Base-by-base conservation (phyloP, 2,329 filamentous ascomycete genomes). In the Ophiostoma angusticollis region DNA sequence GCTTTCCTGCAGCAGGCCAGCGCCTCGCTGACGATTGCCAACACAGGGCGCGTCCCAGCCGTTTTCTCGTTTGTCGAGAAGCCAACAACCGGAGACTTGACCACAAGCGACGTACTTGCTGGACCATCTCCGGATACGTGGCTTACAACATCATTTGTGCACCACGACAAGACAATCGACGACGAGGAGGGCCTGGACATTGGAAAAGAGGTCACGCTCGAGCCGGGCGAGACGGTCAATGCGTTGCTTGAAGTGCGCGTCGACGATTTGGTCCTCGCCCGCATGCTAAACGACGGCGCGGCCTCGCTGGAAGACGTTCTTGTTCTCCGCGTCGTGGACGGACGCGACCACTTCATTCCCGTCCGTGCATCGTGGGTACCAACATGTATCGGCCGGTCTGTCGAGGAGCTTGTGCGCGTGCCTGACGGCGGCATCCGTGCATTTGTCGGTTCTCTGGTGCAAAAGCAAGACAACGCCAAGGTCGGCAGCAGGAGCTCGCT, bases 311-410 rank as follows among this genome's bases (percentile, higher is more conserved):
- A 96, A 45, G 86, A 96, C 47, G 78, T 98, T 3, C 65, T 98
- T 7, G 80, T 98, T 2, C 67, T 98, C 8, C 78, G 86, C 1
- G 83, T 98, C 5, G 70, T 76, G 9, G 74, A 80, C 37, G 93
- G 93, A 1, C 73, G 86, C 34, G 91, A 98, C 51, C 83, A 96
- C 54, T 98, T 98, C 54, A 74, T 98, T 28, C 80, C 86, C 0
- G 67, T 94, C 0, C 77, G 73, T 18, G 91, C 74, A 0, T 64
- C 61, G 1, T 98, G 91, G 89, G 63, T 80, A 4, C 81, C 82
- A 8, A 85, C 84, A 0, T 83, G 78, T 50, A 83, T 96, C 35
- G 84, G 84, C 0, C 77, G 84, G 27, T 87, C 83, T 0, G 70
- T 98, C n/a, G 80, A 87, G 44, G 87, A 93, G 52, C 69, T 98